phyloP scores from a whole-genome alignment of 495 filamentous ascomycete genomes.

The Haplographium delicatum region DNA sequence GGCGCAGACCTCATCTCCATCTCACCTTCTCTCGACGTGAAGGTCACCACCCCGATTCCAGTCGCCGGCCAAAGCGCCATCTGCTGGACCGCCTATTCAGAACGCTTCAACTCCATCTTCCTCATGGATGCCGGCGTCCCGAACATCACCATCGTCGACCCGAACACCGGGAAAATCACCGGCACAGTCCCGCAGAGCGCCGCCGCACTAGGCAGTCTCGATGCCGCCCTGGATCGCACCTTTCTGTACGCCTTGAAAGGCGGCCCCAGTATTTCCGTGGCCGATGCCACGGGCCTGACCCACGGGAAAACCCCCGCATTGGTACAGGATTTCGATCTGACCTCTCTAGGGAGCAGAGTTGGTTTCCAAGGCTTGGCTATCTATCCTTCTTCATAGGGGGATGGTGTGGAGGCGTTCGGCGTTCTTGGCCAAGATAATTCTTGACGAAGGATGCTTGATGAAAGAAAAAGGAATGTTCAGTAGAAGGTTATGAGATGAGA shows the following conservation, averaged over 20 bases:
- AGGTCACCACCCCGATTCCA: conserved; percentile 17
- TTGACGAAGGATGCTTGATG: no score
- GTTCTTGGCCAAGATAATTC: no score
- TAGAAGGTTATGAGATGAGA: no score
- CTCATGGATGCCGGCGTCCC: conserved; percentile 21
- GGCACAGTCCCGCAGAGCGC: conserved; percentile 2
- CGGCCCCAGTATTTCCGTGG: conserved; percentile 12
- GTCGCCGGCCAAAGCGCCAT: conserved; percentile 22
- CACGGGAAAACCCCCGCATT: conserved; percentile 8
- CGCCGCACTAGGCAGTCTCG: conserved; percentile 15
- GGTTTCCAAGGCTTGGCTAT: conserved; percentile 24
- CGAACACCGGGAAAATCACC: conserved; percentile 16
- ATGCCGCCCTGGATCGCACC: conserved; percentile 13
- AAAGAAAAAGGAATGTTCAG: no score
- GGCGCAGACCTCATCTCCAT: conserved; percentile 26
- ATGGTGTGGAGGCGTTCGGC: no score
- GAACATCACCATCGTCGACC: conserved; percentile 22
- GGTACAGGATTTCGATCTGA: conserved; percentile 27
- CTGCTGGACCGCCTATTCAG: conserved; percentile 26
- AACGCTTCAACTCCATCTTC: conserved; percentile 19
- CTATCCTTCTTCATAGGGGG: conserved; percentile 14
- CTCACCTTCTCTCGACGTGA: conserved; percentile 8
- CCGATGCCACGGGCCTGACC: conserved; percentile 4
- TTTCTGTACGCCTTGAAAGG: conserved; percentile 26
- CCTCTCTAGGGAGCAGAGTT: conserved; percentile 16